Evolutionary conservation across 768 basidiomycete genomes (phyloP).

Genomic region (Podaxis carcinomalis): DNA sequence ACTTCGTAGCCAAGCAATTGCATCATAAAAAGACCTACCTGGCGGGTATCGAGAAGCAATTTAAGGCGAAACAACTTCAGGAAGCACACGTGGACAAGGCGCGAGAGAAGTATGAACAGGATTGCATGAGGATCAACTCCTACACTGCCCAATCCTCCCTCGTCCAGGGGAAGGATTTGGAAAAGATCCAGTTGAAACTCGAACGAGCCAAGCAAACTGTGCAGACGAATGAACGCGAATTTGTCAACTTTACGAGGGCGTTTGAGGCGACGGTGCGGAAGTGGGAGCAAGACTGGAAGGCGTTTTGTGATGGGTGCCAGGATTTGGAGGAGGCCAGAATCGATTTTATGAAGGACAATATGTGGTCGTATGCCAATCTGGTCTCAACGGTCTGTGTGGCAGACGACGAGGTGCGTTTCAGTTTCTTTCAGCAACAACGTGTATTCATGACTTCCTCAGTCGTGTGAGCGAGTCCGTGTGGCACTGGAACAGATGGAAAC

Average conservation of each 20-base stretch:
- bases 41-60: slow-evolving; percentile 79
- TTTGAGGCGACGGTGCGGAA: slow-evolving; percentile 73
- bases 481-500: slow-evolving; percentile 88
- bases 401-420: slow-evolving; percentile 80
- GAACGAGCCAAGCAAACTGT: slow-evolving; percentile 92
- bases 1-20: slow-evolving; percentile 62
- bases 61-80: slow-evolving; percentile 84
- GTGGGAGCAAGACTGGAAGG: slow-evolving; percentile 95
- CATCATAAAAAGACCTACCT: slow-evolving; percentile 75
- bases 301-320: slow-evolving; percentile 91
- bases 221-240: slow-evolving; percentile 87
- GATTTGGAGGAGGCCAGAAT: slow-evolving; percentile 95
- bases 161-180: slow-evolving; percentile 90
- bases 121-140: slow-evolving; percentile 90
- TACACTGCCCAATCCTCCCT: slow-evolving; percentile 89
- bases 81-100: slow-evolving; percentile 85
- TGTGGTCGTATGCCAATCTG: slow-evolving; percentile 95
- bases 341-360: slow-evolving; percentile 90
- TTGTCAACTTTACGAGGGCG: slow-evolving; percentile 78
- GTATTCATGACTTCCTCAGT: slow-evolving; percentile 40
- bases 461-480: slow-evolving; percentile 85
- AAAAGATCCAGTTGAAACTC: slow-evolving; percentile 82
- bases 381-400: slow-evolving; percentile 94
- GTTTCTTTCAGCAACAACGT: neutral
- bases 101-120: slow-evolving; percentile 88